Base-by-base conservation (phyloP, 2,329 filamentous ascomycete species). In the Venturia nashicola region DNA sequence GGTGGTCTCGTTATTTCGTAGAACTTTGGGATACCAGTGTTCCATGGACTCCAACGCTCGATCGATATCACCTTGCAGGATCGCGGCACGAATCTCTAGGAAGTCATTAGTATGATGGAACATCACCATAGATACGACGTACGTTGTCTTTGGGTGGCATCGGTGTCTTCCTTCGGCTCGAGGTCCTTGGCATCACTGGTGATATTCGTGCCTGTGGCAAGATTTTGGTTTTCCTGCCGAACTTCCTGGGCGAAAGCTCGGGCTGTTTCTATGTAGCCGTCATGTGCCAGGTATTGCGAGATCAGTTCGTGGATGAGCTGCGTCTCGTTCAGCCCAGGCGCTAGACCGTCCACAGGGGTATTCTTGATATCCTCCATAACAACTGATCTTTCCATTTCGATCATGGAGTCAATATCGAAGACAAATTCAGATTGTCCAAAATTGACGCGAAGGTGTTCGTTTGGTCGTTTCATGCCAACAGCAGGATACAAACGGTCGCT, bases 261-360 rank as follows among this genome's bases (percentile, higher is more conserved):
- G 9, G 92, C 92, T 0, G 93, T 96, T 68, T 97, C 93, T 8
- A 97, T 88, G 69, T 97, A 97, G 65, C 94, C 94, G 70, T 97
- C 94, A 69, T 97, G 93, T 44, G 92, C 89, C 16, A 99, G 79
- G 68, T 96, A 97, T 75, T 97, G 92, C 46, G 91, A 82, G 20
- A 93, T 86, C 64, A 97, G 78, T 69, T 89, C 84, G 72, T 97
- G 91, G 44, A 96, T 85, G 59, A 97, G 81, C 34, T 88, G 81
- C 1, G 85, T 87, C 74, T 97, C 93, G 66, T 83, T 84, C 67
- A 89, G 78, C 2, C 81, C 80, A 2, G 85, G 83, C 42, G 85
- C 83, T 7, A 94, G 76, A 27, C 74, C 78, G 36, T 82, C 79
- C n/a, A 87, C 82, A 60, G 78, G 80, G 14, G 82, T 77, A 42